Evolutionary conservation across 352 stramenopile genomes (phyloP), one percentile per base, ranked within the genome.

Genomic region (Phytopythium mirpurense): DNA sequence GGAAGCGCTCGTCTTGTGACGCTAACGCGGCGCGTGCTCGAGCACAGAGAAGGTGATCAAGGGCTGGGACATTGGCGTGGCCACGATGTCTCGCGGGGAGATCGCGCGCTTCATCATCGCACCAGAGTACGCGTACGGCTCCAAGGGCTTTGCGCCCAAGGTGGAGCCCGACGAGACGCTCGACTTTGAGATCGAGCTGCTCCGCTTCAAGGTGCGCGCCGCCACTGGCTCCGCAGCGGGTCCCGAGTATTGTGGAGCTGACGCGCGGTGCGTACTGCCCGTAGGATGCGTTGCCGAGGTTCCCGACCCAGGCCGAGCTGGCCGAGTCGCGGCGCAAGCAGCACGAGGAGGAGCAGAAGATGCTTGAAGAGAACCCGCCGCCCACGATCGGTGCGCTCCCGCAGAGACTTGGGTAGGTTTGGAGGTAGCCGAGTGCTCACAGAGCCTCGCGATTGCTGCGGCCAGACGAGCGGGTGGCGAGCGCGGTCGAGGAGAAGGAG

Each of bases 101-200:
- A 52, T 92, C 21, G 73, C 83, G 16, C 83, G 81, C 5, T 94
- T 94, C 59, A 90, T 94, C 57, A 94, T 94, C 51, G 62, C 71
- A 16, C 83, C 83, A 0, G 66, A 92, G 50, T 94, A 94, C 35
- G 83, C 64, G 34, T 94, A 94, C 56, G 83, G 83, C 18, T 63
- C 72, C 10, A 66, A 90, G 47, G 83, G 83, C 3, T 90, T 92
- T 52, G 83, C 83, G 0, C 83, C 83, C 7, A 94, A 94, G 48
- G 77, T 94, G 21, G 83, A 94, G 56, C 83, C 83, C 1, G 68
- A 94, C 49, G 83, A 94, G 64, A 90, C 75, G 16, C 72, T 94
- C 6, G 81, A 94, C 59, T 94, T 92, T 60, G 83, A 94, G 48
- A 94, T 94, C 47, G 83, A 94, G 57, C 56, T 94, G 46, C 47